Evolutionary conservation across 2,329 filamentous ascomycete species (phyloP), one percentile per base, ranked within the genome.

Genomic region (Phialocephala sp.): DNA sequence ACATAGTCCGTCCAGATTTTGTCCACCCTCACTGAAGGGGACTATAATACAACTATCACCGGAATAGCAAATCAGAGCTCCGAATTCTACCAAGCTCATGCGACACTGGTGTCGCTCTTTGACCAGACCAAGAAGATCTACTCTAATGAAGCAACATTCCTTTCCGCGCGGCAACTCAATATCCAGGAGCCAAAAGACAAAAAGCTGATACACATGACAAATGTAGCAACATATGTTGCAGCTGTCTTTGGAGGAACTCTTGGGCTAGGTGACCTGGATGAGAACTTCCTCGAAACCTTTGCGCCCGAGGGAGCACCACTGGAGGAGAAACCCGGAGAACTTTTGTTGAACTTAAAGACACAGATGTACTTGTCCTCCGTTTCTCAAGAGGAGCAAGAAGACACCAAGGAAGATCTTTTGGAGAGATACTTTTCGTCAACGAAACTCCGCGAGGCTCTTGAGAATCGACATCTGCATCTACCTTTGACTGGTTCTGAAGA

Each of bases 311-410:
- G 85, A 27, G 82, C 81, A 43, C 80, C 84, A 12, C 74, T 90
- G 24, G 76, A 87, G 22, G 87, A 87, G 70, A 85, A 83, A 66
- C 86, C 89, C 71, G 86, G 85, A 1, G 82, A 84, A 15, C 78
- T 90, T 32, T 88, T 85, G 69, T 80, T 90, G 15, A 87, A 89
- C 67, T 77, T 90, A 20, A 90, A 90, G 76, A 89, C 88, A 1
- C 88, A 90, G 74, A 86, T 87, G 15, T 90, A 88, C 71, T 86
- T 90, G 63, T 86, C 86, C 4, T 84, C 85, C 4, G 80, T 87
- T 72, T 83, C 85, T 69, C 85, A 83, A 71, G 83, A 82, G 50
- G 83, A 87, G 62, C 82, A 73, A 41, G 72, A 75, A 32, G 65
- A 81, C 35, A 80, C 81, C 1, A 82, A 83, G 58, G 83, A 86